A percentile compares a stretch with the other conserved stretches of the same genome.
phyloP scores from a whole-genome alignment of 2,329 filamentous ascomycete species.

The Ambrosiella beaveri region DNA sequence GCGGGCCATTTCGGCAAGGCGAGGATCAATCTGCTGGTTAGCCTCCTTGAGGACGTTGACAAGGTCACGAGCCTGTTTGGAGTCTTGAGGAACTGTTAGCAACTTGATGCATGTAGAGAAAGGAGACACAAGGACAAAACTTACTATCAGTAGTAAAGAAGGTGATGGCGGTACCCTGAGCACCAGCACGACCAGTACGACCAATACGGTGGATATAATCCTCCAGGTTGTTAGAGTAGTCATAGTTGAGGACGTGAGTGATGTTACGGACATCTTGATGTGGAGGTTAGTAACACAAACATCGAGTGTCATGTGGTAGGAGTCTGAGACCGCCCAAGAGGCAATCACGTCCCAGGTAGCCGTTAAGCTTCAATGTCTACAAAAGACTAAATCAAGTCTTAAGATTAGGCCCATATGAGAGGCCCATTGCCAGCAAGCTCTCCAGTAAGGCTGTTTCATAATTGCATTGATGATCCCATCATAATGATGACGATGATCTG shows the following conservation, averaged over 20 bases:
- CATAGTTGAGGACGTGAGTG: slow-evolving; percentile 99
- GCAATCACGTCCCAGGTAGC: slow-evolving; percentile 17
- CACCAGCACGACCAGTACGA: slow-evolving; percentile 87
- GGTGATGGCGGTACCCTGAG: slow-evolving; percentile 89
- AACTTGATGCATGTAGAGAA: neutral
- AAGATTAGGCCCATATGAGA: neutral
- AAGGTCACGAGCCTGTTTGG: slow-evolving; percentile 92
- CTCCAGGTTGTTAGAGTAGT: slow-evolving; percentile 98
- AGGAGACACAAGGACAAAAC: slow-evolving; percentile 23
- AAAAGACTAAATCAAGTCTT: slow-evolving; percentile 1
- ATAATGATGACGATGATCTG: neutral
- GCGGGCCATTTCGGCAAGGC: slow-evolving; percentile 87
- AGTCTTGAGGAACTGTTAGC: slow-evolving; percentile 40
- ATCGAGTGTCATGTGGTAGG: slow-evolving; percentile 23
- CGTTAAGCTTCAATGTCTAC: neutral
- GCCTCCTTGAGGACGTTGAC: slow-evolving; percentile 84
- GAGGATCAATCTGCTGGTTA: slow-evolving; percentile 95
- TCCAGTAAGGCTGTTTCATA: neutral
- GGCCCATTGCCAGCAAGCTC: neutral
- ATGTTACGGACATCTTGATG: slow-evolving; percentile 98
- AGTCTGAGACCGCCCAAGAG: slow-evolving; percentile 22
- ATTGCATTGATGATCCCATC: slow-evolving; percentile 2
- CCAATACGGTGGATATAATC: slow-evolving; percentile 97
- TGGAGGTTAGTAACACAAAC: slow-evolving; percentile 22
- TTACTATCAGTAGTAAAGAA: slow-evolving; percentile 98